Base-by-base conservation (phyloP, 2,329 filamentous ascomycete species). In the Penicillium brasilianum region DNA sequence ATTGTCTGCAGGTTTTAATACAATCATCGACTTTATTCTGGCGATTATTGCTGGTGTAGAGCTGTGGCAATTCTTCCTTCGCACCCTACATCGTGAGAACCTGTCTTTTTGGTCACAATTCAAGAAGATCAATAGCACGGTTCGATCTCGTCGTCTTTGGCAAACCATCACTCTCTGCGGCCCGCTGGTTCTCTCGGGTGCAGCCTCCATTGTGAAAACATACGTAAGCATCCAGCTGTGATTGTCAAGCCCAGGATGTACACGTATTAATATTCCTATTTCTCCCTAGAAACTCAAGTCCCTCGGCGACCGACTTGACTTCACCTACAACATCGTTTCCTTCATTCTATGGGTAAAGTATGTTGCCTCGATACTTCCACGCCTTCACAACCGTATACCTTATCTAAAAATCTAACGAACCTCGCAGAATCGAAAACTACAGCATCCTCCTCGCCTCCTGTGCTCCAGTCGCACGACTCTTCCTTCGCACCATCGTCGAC, bases 291-390 rank as follows among this genome's bases (percentile, higher is more conserved):
- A 75, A 55, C 65, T 76, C 4, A 75, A 76, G 43, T 71, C 73
- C 5, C 57, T 76, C 4, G 75, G 74, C 3, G 71, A 75, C 36
- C 56, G 75, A 57, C 56, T 64, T 4, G 74, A 77, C 57, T 75
- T 76, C 30, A 76, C 75, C 0, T 74, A 74, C 30, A 77, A 77
- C n/a, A 75, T 76, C 28, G 69, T 77, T 22, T 53, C 67, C 0
- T 75, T 76, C 37, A 56, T 77, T 25, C 68, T 77, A 5, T 77
- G 74, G 75, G 73, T 75, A 20, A 77, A 77, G 75, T 77, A 67
- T 60, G 70, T 63, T n/a, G 9, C 16, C 14, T 16, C 9, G 3
- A 1, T 5, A 11, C 8, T 3, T 18, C 8, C 7, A 37, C 3
- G 18, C 25, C 16, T 28, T 30, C 14, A 10, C 4, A 8, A 44